Percentiles rank a stretch among this genome's conserved stretches.
These are phyloP conservation scores for Aspergillus tamarii DNA, from an alignment of 2,329 filamentous ascomycete genomes.

Conservation along the genomic window DNA sequence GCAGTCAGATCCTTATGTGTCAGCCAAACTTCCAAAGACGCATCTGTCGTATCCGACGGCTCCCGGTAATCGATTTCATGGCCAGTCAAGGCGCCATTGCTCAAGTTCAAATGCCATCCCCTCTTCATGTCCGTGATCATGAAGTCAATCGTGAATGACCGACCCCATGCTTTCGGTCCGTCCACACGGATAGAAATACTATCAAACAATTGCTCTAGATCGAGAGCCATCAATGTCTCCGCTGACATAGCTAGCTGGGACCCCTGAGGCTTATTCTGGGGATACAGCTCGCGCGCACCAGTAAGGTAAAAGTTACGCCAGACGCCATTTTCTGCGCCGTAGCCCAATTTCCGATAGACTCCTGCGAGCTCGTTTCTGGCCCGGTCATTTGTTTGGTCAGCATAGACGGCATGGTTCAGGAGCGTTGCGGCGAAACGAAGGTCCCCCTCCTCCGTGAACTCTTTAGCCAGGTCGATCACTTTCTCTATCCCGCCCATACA, in stretches of 20 bases:
- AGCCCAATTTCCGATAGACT: slow-evolving; percentile 40
- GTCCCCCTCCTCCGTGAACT: slow-evolving; percentile 27
- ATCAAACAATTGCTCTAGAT: slow-evolving; percentile 13
- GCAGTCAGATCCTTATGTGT: slow-evolving; percentile 7
- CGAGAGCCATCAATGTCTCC: slow-evolving; percentile 5
- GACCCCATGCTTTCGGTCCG: slow-evolving; percentile 11
- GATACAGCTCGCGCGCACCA: slow-evolving; percentile 31
- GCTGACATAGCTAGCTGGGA: slow-evolving; percentile 1
- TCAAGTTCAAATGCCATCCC: slow-evolving; percentile 8
- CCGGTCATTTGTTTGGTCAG: slow-evolving; percentile 23
- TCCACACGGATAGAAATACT: slow-evolving; percentile 8
- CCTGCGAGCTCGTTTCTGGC: slow-evolving; percentile 31
- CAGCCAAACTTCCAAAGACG: neutral
- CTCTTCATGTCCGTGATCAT: neutral
- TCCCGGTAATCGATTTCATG: neutral
- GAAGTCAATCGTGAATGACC: slow-evolving; percentile 3
- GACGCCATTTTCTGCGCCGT: slow-evolving; percentile 43
- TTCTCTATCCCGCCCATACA: slow-evolving; percentile 30
- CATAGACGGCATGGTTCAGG: slow-evolving; percentile 39
- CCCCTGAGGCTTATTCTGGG: slow-evolving; percentile 3
- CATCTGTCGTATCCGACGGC: neutral
- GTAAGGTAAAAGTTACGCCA: slow-evolving; percentile 48
- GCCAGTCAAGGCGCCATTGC: slow-evolving; percentile 12
- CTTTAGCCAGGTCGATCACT: slow-evolving; percentile 10
- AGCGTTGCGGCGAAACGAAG: slow-evolving; percentile 44